Evolutionary conservation across 177 flowering plant genomes (phyloP).

Genomic region (Telopea speciosissima): DNA sequence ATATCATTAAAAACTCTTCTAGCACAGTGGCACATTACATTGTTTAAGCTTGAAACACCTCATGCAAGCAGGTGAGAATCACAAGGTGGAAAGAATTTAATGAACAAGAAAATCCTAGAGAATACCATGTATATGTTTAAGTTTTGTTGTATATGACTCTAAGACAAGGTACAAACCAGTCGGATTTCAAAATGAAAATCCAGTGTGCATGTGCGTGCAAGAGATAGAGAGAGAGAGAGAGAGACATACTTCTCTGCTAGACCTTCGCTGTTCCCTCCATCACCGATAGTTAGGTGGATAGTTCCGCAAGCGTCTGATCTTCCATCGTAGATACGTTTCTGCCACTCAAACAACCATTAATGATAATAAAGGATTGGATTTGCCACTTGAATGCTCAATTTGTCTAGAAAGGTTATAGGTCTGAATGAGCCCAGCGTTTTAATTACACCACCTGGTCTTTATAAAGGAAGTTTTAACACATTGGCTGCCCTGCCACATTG

Average conservation of each 20-base stretch:
- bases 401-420: too few species aligned
- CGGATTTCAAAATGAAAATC: background rate
- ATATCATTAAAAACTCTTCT: too few species aligned
- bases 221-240: background rate
- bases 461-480: background rate
- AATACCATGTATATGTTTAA: too few species aligned
- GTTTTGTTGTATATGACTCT: too few species aligned
- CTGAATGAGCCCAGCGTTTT: too few species aligned
- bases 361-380: background rate
- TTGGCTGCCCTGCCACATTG: background rate
- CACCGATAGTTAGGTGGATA: conserved; percentile 92
- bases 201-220: background rate
- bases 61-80: too few species aligned
- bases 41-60: too few species aligned
- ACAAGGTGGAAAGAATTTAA: too few species aligned
- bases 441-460: background rate
- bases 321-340: conserved; percentile 69
- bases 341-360: conserved; percentile 19
- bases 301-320: conserved; percentile 77
- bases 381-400: too few species aligned
- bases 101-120: too few species aligned
- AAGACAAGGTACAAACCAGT: too few species aligned
- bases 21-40: too few species aligned
- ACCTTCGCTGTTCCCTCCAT: conserved; percentile 98
- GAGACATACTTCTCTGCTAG: conserved; percentile 64